Base-by-base conservation (phyloP, 116 monocot genomes). In the Zostera marina region DNA sequence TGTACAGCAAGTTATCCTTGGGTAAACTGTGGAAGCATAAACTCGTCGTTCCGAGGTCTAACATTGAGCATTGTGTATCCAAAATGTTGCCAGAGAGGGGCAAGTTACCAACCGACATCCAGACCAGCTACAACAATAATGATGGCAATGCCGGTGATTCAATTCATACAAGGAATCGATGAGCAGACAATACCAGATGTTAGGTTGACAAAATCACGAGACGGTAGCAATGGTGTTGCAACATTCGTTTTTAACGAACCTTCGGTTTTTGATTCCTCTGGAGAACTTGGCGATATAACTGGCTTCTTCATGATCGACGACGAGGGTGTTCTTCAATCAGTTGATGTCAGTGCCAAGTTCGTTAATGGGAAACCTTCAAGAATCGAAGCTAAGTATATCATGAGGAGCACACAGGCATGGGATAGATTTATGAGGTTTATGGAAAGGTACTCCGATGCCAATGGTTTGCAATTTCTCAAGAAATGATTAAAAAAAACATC, bases 351-450 rank as follows among this genome's bases (percentile, higher is more conserved):
- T 62, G 94, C 94, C 17, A 88, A 94, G 74, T 94, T 96, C 55
- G 82, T 88, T 12, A 88, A 96, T 58, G 94, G 96, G 11, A 96
- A 82, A 58, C 96, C 94, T 9, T 66, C 96, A 7, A 76, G 22
- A 24, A 82, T 96, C 56, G 96, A 96, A 58, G 88, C 96, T 47
- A 96, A 88, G 62, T 82, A 96, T 47, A 71, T 85, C 1, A 96
- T 96, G 96, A 60, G 96, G 24, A 88, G 39, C 43, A 74, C 85
- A 5, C 38, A 58, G 40, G 89, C 82, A 7, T 96, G 96, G 96
- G 89, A 96, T 69, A 65, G 96, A 53, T 96, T 96, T 73, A 96
- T 96, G 96, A 79, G 85, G 66, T 96, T 96, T 54, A 96, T 96
- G 96, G 96, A 96, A 70, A 77, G 96, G 73, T 96, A 96, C 67